Base-by-base conservation (phyloP, 257 asterid genomes). In the Striga asiatica region DNA sequence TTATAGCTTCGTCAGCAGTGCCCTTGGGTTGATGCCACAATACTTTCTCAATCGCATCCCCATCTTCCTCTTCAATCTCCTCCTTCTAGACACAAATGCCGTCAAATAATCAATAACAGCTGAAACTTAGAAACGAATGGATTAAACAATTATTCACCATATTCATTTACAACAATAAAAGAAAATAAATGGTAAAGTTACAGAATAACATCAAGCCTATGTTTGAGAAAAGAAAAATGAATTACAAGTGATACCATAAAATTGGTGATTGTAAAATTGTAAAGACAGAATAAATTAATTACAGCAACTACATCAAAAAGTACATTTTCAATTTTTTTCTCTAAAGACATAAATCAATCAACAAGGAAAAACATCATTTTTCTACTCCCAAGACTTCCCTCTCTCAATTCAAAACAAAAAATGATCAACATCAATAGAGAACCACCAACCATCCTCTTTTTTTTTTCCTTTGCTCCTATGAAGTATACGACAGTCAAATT, bases 1-100 rank as follows among this genome's bases (percentile, higher is more conserved):
- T 82, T 53, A 62, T 58, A 68, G 99, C 95, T 78, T 82, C 97
- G 70, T 92, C 95, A 50, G 99, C 95, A 57, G 76, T 75, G 67
- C 99, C 99, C 84, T 70, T 88, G 21, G 91, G 93, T 71, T 92
- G 99, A 78, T 92, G 99, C 99, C 99, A 92, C 46, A 92, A 71
- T 45, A 92, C 99, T 76, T 78, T 88, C 78, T 92, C 99, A 63
- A 92, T 88, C 3, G 85, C 73, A 52, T 92, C 99, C 50, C 79
- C 77, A 54, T 85, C 99, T 76, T 88, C 97, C 75, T 88, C 99
- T 73, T 81, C 95, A 60, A 62, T 47, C 54, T 84, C 99, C 53
- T 81, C 99, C 95, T 92, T 69, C 75, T 61, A 34, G 53, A 67
- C 5, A 65, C 50, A 49, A 28, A 50, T 6, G 67, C 27, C 27